A percentile compares a stretch with the other conserved stretches of the same genome.
phyloP scores from a whole-genome alignment of 225 moss, liverwort and hornwort species.

The Ulota crispa region DNA sequence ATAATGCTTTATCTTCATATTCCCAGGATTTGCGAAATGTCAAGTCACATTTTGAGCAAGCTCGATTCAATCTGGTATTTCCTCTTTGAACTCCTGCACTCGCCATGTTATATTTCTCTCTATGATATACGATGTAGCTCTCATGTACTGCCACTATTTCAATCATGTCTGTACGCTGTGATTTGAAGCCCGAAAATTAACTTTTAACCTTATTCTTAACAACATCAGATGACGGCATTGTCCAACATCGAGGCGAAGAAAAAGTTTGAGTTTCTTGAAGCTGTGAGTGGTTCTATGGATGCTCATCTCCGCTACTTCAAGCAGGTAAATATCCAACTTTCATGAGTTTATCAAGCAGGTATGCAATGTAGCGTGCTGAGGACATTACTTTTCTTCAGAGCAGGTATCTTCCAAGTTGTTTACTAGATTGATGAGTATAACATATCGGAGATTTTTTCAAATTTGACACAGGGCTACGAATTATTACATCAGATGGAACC shows the following conservation, averaged over 20 bases:
- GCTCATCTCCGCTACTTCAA: slow-evolving; percentile 96
- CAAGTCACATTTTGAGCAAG: slow-evolving; percentile 87
- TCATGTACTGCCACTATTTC: neutral
- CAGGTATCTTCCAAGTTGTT: neutral
- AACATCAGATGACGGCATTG: slow-evolving; percentile 70
- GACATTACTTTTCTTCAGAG: slow-evolving; percentile 12
- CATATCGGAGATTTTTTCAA: neutral
- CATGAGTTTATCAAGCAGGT: slow-evolving; percentile 4
- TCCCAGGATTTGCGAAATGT: slow-evolving; percentile 79
- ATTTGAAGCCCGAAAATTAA: slow-evolving; percentile 13
- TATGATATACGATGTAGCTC: neutral
- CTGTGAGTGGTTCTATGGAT: slow-evolving; percentile 96
- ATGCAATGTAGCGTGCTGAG: neutral
- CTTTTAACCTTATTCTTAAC: slow-evolving; percentile 13
- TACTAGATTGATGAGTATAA: slow-evolving; percentile 5
- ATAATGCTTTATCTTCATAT: neutral
- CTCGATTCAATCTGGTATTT: slow-evolving; percentile 83
- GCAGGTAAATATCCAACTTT: slow-evolving; percentile 42
- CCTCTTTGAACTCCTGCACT: slow-evolving; percentile 16
- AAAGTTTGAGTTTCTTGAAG: slow-evolving; percentile 97
- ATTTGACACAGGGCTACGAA: slow-evolving; percentile 74
- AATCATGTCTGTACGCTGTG: neutral
- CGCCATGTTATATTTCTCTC: neutral
- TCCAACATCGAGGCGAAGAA: slow-evolving; percentile 95
- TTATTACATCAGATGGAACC: slow-evolving; percentile 97